Conservation (phyloP, 2,329 filamentous ascomycete genomes). For the Thermothelomyces thermophilus region DNA sequence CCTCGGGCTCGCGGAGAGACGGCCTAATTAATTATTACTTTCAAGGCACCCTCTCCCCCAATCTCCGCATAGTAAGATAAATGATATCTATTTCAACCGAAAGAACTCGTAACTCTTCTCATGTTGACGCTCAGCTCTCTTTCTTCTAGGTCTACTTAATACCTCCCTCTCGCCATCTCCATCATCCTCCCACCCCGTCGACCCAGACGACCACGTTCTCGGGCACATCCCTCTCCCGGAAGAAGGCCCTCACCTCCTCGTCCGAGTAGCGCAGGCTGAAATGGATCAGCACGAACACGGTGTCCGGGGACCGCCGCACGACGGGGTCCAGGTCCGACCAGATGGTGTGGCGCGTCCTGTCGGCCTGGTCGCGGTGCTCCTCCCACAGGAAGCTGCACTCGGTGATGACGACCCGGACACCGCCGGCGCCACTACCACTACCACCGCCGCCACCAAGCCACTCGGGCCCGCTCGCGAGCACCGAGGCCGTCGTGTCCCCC, state of each 20-base stretch:
- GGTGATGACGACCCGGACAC: slow-evolving; percentile 41
- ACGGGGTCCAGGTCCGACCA: slow-evolving; percentile 42
- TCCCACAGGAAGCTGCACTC: slow-evolving; percentile 44
- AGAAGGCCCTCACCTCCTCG: slow-evolving; percentile 36
- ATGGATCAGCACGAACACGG: slow-evolving; percentile 42
- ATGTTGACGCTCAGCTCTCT: no score
- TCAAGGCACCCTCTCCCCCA: no score
- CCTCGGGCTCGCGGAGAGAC: no score
- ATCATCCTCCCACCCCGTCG: slow-evolving; percentile 28
- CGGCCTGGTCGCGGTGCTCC: slow-evolving; percentile 38
- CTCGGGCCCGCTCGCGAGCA: slow-evolving; percentile 33
- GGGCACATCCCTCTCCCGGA: slow-evolving; percentile 33
- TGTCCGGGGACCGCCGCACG: slow-evolving; percentile 36
- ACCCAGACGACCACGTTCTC: slow-evolving; percentile 43
- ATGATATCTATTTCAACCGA: no score
- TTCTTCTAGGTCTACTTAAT: background rate
- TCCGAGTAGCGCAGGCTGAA: slow-evolving; percentile 42
- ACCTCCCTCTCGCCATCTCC: background rate
- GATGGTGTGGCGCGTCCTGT: slow-evolving; percentile 41
- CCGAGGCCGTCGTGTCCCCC: slow-evolving; percentile 40
- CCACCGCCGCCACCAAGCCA: slow-evolving; percentile 30
- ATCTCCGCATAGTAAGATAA: no score
- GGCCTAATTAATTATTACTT: no score
- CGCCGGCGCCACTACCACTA: slow-evolving; percentile 15
- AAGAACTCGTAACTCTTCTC: no score